Evolutionary conservation across 805 yeast species (phyloP).

Genomic region (Suhomyces canberraensis): DNA sequence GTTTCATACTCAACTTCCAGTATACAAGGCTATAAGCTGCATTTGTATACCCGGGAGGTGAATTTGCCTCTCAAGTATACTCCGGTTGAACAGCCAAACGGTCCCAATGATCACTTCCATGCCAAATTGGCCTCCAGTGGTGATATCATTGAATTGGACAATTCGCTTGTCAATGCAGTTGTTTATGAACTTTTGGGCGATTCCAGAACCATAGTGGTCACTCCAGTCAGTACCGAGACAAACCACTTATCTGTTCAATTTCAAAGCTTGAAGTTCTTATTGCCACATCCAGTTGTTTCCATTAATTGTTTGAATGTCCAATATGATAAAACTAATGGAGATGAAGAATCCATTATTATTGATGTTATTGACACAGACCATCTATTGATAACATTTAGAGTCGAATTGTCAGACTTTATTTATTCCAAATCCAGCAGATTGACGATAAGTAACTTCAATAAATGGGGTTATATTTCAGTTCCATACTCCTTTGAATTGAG

Average conservation of each 20-base stretch:
- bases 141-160: slow-evolving; percentile 16
- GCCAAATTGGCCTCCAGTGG: slow-evolving; percentile 18
- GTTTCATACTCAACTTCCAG: slow-evolving; percentile 17
- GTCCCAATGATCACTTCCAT: slow-evolving; percentile 25
- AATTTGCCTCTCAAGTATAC: slow-evolving; percentile 26
- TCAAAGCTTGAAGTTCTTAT: slow-evolving; percentile 30
- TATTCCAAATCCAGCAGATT: slow-evolving; percentile 9
- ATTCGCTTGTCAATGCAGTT: slow-evolving; percentile 22
- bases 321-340: slow-evolving; percentile 16
- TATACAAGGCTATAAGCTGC: slow-evolving; percentile 17
- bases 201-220: slow-evolving; percentile 28
- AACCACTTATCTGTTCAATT: slow-evolving; percentile 31
- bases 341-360: slow-evolving; percentile 35
- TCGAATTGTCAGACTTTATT: slow-evolving; percentile 44
- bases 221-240: slow-evolving; percentile 37
- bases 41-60: slow-evolving; percentile 15
- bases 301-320: slow-evolving; percentile 10
- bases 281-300: slow-evolving; percentile 19
- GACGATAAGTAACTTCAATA: slow-evolving; percentile 28
- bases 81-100: background rate
- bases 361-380: slow-evolving; percentile 55
- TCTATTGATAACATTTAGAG: slow-evolving; percentile 47
- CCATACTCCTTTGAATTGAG: slow-evolving; percentile 57
- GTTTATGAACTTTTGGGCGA: slow-evolving; percentile 31
- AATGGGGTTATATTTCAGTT: slow-evolving; percentile 67